A percentile compares a stretch with the other conserved stretches of the same genome.
Evolutionary conservation across 306 rosid genomes (phyloP).

Genomic region (Malus fusca): DNA sequence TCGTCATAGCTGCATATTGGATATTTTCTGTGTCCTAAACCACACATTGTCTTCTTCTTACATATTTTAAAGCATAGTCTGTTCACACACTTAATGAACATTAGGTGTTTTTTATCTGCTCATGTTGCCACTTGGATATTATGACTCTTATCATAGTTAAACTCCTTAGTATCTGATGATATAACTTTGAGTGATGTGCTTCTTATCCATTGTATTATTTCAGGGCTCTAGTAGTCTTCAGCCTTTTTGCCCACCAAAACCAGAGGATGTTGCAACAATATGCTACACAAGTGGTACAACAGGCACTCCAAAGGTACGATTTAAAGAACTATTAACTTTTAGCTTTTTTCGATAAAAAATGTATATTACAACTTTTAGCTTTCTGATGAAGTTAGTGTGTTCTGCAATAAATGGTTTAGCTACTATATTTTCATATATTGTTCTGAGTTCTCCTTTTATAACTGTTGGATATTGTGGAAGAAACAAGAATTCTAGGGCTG

Average conservation of each 20-base stretch:
- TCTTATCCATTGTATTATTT: constrained; percentile 26
- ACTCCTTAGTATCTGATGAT: background rate
- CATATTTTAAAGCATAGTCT: background rate
- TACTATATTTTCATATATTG: background rate
- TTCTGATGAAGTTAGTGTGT: constrained; percentile 5
- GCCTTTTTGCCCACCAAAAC: constrained; percentile 78
- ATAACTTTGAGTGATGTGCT: background rate
- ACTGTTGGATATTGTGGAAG: background rate
- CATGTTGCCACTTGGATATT: background rate
- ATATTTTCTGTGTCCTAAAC: background rate
- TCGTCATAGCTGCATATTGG: background rate
- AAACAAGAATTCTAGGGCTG: background rate
- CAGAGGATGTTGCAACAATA: constrained; percentile 79
- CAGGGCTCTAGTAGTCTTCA: constrained; percentile 71
- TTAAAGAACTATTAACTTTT: constrained; percentile 1
- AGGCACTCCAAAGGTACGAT: constrained; percentile 88
- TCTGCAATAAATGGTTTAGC: background rate
- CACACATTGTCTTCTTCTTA: background rate
- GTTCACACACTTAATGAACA: background rate
- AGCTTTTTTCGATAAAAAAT: background rate
- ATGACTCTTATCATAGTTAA: constrained; percentile 1
- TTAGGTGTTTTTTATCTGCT: background rate
- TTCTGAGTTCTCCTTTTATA: background rate
- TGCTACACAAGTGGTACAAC: constrained; percentile 99
- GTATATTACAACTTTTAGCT: background rate